phyloP scores from a whole-genome alignment of 208 protist species.

The Lotmaria passim region DNA sequence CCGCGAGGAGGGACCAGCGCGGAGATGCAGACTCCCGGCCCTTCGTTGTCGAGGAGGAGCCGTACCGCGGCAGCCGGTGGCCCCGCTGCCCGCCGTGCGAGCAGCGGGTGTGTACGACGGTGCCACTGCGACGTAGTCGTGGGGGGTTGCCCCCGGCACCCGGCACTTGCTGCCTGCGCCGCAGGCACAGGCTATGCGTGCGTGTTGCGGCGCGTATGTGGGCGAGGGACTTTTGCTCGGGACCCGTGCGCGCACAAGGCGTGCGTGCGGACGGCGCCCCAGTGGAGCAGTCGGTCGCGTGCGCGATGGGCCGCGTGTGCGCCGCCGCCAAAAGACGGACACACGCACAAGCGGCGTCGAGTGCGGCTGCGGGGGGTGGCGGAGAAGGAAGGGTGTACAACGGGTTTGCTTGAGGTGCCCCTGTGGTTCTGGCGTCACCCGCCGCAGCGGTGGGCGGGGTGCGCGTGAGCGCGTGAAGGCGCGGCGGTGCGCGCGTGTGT shows the following conservation, averaged over 20 bases:
- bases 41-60: conserved; percentile 24
- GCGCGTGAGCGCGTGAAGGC: background rate
- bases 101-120: conserved; percentile 38
- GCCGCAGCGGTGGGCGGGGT: conserved; percentile 22
- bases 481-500: conserved; percentile 14
- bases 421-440: conserved; percentile 14
- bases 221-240: conserved; percentile 82
- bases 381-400: conserved; percentile 29
- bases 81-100: conserved; percentile 30
- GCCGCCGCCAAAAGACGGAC: background rate
- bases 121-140: conserved; percentile 29
- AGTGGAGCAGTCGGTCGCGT: conserved; percentile 32
- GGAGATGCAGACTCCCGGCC: conserved; percentile 26
- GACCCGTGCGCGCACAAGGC: conserved; percentile 39
- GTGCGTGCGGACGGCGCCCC: conserved; percentile 25
- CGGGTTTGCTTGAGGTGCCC: conserved; percentile 53
- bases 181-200: conserved; percentile 6
- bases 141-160: conserved; percentile 40
- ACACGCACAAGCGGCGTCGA: conserved; percentile 1
- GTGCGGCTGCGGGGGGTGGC: conserved; percentile 28
- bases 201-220: conserved; percentile 15
- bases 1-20: conserved; percentile 22
- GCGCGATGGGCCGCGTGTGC: conserved; percentile 20
- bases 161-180: conserved; percentile 61
- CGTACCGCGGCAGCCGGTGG: conserved; percentile 34